Evolutionary conservation across 163 green algal genomes (phyloP).

Genomic region (Smithsoniella earleae): DNA sequence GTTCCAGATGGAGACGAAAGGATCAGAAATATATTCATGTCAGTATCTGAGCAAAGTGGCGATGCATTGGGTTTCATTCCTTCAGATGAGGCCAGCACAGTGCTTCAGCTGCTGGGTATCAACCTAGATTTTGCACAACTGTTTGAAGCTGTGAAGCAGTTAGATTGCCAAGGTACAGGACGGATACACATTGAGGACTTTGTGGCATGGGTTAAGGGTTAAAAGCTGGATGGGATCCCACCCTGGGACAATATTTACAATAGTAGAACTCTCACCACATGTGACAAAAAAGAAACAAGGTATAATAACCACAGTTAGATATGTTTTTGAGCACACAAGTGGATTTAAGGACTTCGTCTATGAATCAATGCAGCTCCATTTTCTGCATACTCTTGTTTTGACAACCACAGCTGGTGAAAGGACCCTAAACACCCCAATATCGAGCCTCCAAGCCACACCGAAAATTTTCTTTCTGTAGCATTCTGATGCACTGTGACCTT

Average conservation of each 20-base stretch:
- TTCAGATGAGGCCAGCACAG: neutral
- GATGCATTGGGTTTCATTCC: neutral
- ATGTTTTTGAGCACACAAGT: neutral
- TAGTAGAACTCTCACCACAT: neutral
- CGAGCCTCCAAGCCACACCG: constrained; percentile 88
- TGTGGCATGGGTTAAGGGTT: constrained; percentile 5
- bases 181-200: neutral
- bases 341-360: constrained; percentile 65
- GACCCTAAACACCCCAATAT: constrained; percentile 88
- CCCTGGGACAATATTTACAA: neutral
- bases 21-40: neutral
- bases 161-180: neutral
- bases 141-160: neutral
- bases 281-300: neutral
- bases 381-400: constrained; percentile 86
- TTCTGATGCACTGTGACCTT: constrained; percentile 76
- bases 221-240: no score
- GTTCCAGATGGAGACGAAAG: neutral
- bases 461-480: constrained; percentile 69
- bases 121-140: neutral
- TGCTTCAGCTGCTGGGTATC: neutral
- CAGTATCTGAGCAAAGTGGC: neutral
- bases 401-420: constrained; percentile 98
- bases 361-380: constrained; percentile 81
- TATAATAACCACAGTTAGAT: neutral